Evolutionary conservation across 495 filamentous ascomycete species (phyloP).

Genomic region (Xylaria sp.): DNA sequence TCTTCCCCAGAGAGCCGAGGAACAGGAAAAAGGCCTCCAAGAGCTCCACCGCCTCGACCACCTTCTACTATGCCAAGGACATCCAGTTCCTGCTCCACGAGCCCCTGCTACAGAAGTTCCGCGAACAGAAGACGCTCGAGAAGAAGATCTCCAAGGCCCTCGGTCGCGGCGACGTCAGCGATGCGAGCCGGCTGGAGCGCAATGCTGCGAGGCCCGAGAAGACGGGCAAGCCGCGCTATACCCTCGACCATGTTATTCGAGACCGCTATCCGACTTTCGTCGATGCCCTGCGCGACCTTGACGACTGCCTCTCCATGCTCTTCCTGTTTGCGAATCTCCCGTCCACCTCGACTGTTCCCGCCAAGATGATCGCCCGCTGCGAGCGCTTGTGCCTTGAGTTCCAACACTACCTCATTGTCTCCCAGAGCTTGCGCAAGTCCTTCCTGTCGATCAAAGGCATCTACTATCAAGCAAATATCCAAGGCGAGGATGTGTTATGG

Average conservation of each 20-base stretch:
- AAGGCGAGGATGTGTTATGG: constrained; percentile 98
- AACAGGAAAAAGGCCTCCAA: constrained; percentile 97
- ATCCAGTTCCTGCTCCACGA: constrained; percentile 98
- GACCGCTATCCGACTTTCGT: constrained; percentile 98
- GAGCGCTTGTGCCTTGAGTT: constrained; percentile 92
- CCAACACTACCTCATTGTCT: constrained; percentile 93
- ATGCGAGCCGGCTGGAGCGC: constrained; percentile 72
- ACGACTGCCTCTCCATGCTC: constrained; percentile 95
- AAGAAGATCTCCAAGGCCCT: constrained; percentile 96
- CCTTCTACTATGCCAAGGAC: constrained; percentile 99
- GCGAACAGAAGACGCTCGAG: constrained; percentile 92
- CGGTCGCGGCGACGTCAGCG: constrained; percentile 86
- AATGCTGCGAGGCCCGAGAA: constrained; percentile 77
- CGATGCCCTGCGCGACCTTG: constrained; percentile 91
- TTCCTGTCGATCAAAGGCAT: constrained; percentile 99
- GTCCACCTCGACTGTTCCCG: constrained; percentile 81
- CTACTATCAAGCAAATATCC: constrained; percentile 98
- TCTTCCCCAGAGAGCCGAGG: constrained; percentile 94
- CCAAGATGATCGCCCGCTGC: constrained; percentile 92
- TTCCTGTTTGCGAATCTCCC: constrained; percentile 98
- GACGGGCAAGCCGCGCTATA: constrained; percentile 82
- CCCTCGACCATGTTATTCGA: constrained; percentile 94
- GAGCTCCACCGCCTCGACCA: constrained; percentile 84
- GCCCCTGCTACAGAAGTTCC: constrained; percentile 92
- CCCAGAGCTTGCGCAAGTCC: constrained; percentile 88